Evolutionary conservation across 257 asterid species (phyloP).

Genomic region (Lavandula angustifolia): DNA sequence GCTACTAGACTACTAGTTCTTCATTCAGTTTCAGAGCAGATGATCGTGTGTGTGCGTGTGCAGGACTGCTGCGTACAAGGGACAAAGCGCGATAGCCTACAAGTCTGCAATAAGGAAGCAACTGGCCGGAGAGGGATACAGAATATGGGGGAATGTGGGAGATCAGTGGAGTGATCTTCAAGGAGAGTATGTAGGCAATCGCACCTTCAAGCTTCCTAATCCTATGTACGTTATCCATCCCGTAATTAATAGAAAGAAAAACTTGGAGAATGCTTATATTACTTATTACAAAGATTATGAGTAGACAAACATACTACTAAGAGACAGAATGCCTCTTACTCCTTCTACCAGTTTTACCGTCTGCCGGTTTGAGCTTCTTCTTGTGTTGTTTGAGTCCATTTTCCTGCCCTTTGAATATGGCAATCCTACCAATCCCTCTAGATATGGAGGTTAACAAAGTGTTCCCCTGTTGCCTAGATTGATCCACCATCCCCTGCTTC

Average conservation of each 20-base stretch:
- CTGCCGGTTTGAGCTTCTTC: constrained; percentile 39
- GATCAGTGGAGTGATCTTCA: constrained; percentile 71
- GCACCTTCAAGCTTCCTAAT: constrained; percentile 64
- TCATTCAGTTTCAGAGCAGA: neutral
- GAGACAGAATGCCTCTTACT: constrained; percentile 49
- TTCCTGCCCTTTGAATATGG: constrained; percentile 45
- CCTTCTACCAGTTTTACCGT: constrained; percentile 39
- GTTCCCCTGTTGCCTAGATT: constrained; percentile 50
- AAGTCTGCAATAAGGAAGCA: constrained; percentile 51
- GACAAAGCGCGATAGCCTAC: constrained; percentile 45
- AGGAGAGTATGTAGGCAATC: constrained; percentile 50
- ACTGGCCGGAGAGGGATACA: constrained; percentile 49
- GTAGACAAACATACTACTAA: constrained; percentile 4
- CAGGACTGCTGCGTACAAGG: constrained; percentile 44
- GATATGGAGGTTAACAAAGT: constrained; percentile 60
- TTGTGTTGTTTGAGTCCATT: constrained; percentile 43
- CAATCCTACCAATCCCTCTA: constrained; percentile 58
- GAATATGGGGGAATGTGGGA: constrained; percentile 64
- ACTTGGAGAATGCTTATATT: too few species aligned
- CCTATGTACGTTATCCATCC: constrained; percentile 70
- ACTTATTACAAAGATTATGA: too few species aligned
- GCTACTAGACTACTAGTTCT: too few species aligned
- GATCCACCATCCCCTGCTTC: constrained; percentile 72
- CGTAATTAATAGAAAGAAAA: constrained; percentile 21
- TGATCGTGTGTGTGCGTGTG: too few species aligned